Base-by-base conservation (phyloP, 2,329 filamentous ascomycete species). In the Thermomyces lanuginosus region DNA sequence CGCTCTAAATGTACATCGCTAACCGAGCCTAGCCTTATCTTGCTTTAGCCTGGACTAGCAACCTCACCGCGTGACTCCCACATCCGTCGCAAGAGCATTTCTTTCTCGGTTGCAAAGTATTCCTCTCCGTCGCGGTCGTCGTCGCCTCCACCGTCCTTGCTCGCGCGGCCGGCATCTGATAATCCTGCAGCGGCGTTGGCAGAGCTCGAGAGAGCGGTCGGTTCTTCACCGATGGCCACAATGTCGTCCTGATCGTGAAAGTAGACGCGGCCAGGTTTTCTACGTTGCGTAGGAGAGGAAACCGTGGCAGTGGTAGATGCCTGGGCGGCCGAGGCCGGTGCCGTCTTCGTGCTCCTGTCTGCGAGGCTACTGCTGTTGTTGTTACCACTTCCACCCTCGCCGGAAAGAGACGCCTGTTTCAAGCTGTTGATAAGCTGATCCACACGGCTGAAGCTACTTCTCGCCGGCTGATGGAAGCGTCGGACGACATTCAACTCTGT, bases 401-500 rank as follows among this genome's bases (percentile, higher is more conserved):
- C n/a, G n/a, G n/a, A n/a, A n/a, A n/a, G n/a, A n/a, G n/a, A n/a
- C n/a, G n/a, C n/a, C n/a, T n/a, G n/a, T n/a, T n/a, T n/a, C n/a
- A n/a, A n/a, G n/a, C n/a, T n/a, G n/a, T n/a, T n/a, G n/a, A n/a
- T 26, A 7, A 53, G 30, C 8, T 34, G 31, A n/a, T 44, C 39
- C 16, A 59, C 36, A 16, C 58, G 48, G 16, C 34, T 42, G 35
- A 61, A 51, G 33, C 56, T 60, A 33, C 59, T 53, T 6, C 46
- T 44, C 2, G 55, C 51, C 4, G 58, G 58, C 13, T 49, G 55
- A 29, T 55, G 53, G 34, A 61, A 61, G 11, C 55, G 49, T 24
- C 53, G 51, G 6, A 60, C 55, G 5, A 61, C 58, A 17, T 44
- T 53, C 20, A 60, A 43, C 33, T 61, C 57, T 21, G 51, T 39